Base-by-base conservation (phyloP, 768 basidiomycete genomes). In the Mycena alexandri region DNA sequence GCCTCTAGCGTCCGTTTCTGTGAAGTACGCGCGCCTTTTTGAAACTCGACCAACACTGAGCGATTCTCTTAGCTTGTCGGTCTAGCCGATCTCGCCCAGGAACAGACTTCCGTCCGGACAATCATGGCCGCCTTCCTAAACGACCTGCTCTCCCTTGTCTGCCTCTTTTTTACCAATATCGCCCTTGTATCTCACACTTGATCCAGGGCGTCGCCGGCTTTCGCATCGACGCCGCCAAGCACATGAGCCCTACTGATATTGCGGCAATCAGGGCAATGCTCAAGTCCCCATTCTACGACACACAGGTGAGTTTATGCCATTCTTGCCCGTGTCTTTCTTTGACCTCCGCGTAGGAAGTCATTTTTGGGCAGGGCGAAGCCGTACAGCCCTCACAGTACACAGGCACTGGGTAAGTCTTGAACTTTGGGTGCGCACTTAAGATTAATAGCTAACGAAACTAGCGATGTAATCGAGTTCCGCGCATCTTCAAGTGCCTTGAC, bases 401-500 rank as follows among this genome's bases (percentile, higher is more conserved):
- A 5, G 10, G 16, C 6, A 63, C 34, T 33, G 62, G 65, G 69
- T 70, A 61, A 6, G 69, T 38, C 22, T 36, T 19, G 3, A 8
- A 33, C 19, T 44, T 29, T 29, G 29, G 29, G 4, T 22, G 16
- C 55, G 24, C 24, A 9, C 25, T 12, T 6, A 36, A 25, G 25
- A 29, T 24, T 6, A 6, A 14, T 22, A 6, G 8, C 44, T 2
- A 21, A n/a, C 36, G 1, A 29, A 1, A 13, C 17, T 12, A 71
- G 73, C 22, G 73, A 72, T 34, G 63, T 73, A 4, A 72, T 69
- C 10, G 73, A 73, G 43, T 73, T 73, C 44, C 62, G 73, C 17
- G 73, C 72, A 8, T 51, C 68, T 17, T 50, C 60, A 2, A 62
- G 50, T 3, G 50, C 70, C 29, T 22, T 57, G 42, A 65, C 70